Base-by-base conservation (phyloP, 495 filamentous ascomycete species). In the Apiosordaria backusii region DNA sequence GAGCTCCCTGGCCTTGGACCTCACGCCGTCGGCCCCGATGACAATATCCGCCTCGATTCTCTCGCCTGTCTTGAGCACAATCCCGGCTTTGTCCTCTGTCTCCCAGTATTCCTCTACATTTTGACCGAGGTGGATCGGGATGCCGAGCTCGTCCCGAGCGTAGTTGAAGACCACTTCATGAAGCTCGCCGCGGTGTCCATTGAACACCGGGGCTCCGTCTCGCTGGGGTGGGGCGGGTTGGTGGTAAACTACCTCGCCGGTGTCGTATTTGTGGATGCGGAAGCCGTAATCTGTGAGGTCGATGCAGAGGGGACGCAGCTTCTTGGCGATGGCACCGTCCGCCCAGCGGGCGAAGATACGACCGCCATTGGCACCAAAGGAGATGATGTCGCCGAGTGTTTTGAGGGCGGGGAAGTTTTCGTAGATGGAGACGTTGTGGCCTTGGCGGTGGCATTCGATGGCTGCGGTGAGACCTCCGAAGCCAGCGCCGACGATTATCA, bases 361-460 rank as follows among this genome's bases (percentile, higher is more conserved):
- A 0, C 84, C 84, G 29, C 80, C 85, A 70, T 88, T 88, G 22
- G 84, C 79, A 3, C 86, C 85, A 52, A 88, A 87, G 26, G 85
- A 87, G 67, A 88, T 88, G 67, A 88, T 88, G 71, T 88, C 86
- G 59, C 86, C 86, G 0, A 88, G 78, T 1, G 76, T 69, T 68
- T 86, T 87, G 60, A 88, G 81, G 65, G 83, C 79, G 19, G 83
- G 81, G 64, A 87, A 87, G 21, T 81, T 78, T 65, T 88, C 84
- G 73, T 88, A 86, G 68, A 88, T 79, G 63, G 77, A 72, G 54
- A 88, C 86, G 62, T 76, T 75, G 70, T 88, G 86, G 24, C 86
- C 86, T 69, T 88, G 83, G 16, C 85, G 84, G 68, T 82, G 80
- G 66, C 86, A 87, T 71, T 89, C 86, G 64, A 89, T 85, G 22